Percentiles rank a stretch among this genome's conserved stretches.
These are phyloP conservation scores for Vigna mungo DNA, from an alignment of 306 rosid genomes.

Conservation along the genomic window DNA sequence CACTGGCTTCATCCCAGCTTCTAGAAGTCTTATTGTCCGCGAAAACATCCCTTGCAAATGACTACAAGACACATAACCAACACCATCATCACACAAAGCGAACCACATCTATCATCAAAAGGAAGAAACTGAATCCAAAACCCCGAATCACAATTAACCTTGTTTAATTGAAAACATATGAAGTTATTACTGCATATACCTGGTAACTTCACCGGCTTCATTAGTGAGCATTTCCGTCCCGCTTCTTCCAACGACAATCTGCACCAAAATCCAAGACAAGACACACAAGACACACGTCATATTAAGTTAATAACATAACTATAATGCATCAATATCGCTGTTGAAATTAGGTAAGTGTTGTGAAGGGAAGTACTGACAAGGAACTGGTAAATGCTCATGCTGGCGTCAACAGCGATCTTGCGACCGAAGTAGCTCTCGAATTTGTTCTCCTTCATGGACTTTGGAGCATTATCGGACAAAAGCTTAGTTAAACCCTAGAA, in stretches of 20 bases:
- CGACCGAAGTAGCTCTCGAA: slow-evolving; percentile 96
- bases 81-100: slow-evolving; percentile 12
- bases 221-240: slow-evolving; percentile 96
- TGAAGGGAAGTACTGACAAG: slow-evolving; percentile 60
- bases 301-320: slow-evolving; percentile 22
- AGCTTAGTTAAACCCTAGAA: slow-evolving; percentile 98
- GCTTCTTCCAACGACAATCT: slow-evolving; percentile 97
- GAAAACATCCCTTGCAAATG: slow-evolving; percentile 98
- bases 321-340: background rate
- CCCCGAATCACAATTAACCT: background rate
- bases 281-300: background rate
- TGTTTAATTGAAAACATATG: background rate
- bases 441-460: slow-evolving; percentile 90
- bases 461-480: slow-evolving; percentile 94
- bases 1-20: slow-evolving; percentile 96
- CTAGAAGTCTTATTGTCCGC: slow-evolving; percentile 92
- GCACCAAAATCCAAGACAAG: slow-evolving; percentile 45
- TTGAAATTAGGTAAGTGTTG: background rate
- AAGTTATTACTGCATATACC: slow-evolving; percentile 51
- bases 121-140: slow-evolving; percentile 25
- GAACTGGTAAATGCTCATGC: slow-evolving; percentile 99
- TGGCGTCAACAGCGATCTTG: slow-evolving; percentile 91
- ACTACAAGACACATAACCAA: slow-evolving; percentile 57
- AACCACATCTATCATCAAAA: slow-evolving; percentile 11
- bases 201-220: slow-evolving; percentile 99